These are phyloP conservation scores for Periconia sp. DNA, from an alignment of 2,329 filamentous ascomycete genomes.

Conservation along the genomic window DNA sequence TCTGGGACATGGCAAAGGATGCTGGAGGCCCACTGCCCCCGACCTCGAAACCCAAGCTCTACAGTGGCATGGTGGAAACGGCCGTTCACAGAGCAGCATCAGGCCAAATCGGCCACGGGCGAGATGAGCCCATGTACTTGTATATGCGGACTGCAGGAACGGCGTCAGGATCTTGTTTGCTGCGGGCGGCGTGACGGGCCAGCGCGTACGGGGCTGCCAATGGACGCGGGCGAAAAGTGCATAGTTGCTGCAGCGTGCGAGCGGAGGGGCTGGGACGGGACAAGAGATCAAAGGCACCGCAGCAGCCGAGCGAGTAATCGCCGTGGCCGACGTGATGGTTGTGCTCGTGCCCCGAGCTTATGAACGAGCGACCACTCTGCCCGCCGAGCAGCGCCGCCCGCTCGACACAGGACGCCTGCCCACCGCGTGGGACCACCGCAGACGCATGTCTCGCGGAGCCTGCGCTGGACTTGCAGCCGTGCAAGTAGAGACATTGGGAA, in stretches of 20 bases:
- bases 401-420: too few species aligned
- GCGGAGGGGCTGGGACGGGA: constrained; percentile 43
- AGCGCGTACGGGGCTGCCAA: constrained; percentile 31
- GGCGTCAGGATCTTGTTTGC: constrained; percentile 18
- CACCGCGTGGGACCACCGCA: too few species aligned
- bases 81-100: too few species aligned
- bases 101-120: constrained; percentile 13
- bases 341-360: constrained; percentile 37
- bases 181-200: constrained; percentile 19
- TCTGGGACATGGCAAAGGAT: too few species aligned
- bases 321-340: constrained; percentile 8
- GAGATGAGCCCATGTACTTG: too few species aligned
- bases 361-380: constrained; percentile 19
- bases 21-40: too few species aligned
- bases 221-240: constrained; percentile 21
- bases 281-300: constrained; percentile 31
- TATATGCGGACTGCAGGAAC: constrained; percentile 10
- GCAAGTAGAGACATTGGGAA: too few species aligned
- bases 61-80: too few species aligned
- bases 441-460: too few species aligned
- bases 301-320: constrained; percentile 34
- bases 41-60: too few species aligned
- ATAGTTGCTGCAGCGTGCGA: constrained; percentile 27
- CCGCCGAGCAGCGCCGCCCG: too few species aligned
- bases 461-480: too few species aligned